Conservation (phyloP, 441 rosid species). For the Biscutella laevigata region DNA sequence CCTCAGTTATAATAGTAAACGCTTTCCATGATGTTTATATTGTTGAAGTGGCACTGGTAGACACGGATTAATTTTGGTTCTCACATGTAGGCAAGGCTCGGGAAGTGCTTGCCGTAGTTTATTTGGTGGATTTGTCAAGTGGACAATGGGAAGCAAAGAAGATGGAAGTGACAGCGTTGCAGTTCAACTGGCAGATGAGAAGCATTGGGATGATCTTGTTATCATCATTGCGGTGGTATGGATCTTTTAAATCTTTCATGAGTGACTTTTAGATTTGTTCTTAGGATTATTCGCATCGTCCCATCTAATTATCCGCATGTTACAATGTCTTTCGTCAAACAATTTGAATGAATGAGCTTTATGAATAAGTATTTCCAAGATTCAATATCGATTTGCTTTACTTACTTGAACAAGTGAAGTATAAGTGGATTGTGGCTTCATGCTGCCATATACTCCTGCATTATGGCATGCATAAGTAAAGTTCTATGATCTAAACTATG, state of each 20-base stretch:
- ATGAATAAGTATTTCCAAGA: neutral
- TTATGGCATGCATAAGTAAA: too few relatives aligned
- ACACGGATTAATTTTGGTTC: neutral
- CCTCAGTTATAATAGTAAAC: neutral
- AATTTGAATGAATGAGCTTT: neutral
- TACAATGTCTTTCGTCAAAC: neutral
- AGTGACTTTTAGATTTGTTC: too few relatives aligned
- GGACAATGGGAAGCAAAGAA: constrained; percentile 74
- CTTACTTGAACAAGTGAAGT: too few relatives aligned
- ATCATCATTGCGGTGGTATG: constrained; percentile 83
- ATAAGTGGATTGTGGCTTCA: too few relatives aligned
- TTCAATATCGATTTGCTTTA: too few relatives aligned
- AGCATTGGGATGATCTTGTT: constrained; percentile 87
- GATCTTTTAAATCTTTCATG: too few relatives aligned
- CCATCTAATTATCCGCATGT: neutral
- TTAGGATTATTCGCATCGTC: too few relatives aligned
- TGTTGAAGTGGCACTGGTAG: neutral
- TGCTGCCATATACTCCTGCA: too few relatives aligned
- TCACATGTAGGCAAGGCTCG: constrained; percentile 77
- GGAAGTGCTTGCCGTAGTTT: constrained; percentile 97
- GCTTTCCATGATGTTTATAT: too few relatives aligned
- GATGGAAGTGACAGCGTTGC: constrained; percentile 85
- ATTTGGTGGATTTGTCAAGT: constrained; percentile 85
- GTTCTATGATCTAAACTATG: neutral
- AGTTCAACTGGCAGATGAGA: constrained; percentile 76